Conservation (phyloP, 108 stramenopile species). For the Nitzschia sp. region DNA sequence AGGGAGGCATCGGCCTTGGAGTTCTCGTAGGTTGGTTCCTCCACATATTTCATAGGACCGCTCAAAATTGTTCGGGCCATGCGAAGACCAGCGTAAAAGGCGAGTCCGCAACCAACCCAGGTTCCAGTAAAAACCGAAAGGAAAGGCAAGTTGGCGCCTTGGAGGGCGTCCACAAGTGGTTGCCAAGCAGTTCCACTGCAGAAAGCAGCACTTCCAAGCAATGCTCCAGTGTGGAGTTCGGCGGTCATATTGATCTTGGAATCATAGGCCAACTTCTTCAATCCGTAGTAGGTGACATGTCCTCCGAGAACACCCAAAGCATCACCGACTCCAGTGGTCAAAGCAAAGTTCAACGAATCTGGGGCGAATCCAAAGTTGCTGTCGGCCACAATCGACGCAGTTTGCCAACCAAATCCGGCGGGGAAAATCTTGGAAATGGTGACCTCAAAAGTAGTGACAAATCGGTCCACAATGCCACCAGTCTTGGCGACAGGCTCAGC, state of each 20-base stretch:
- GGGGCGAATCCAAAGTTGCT: slow-evolving; percentile 51
- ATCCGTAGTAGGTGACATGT: slow-evolving; percentile 57
- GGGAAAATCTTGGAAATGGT: slow-evolving; percentile 85
- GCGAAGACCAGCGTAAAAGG: slow-evolving; percentile 74
- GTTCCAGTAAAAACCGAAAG: slow-evolving; percentile 66
- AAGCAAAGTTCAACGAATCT: slow-evolving; percentile 62
- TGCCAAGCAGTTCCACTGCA: slow-evolving; percentile 85
- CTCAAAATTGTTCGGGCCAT: slow-evolving; percentile 55
- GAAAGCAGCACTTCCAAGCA: slow-evolving; percentile 74
- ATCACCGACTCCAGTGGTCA: slow-evolving; percentile 76
- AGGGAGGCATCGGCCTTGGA: slow-evolving; percentile 59
- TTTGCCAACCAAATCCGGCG: slow-evolving; percentile 87
- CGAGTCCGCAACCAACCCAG: slow-evolving; percentile 77
- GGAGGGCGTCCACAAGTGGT: slow-evolving; percentile 72
- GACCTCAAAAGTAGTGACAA: slow-evolving; percentile 65
- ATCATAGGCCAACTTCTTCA: slow-evolving; percentile 53
- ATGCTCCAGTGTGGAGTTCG: slow-evolving; percentile 61
- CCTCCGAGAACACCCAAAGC: slow-evolving; percentile 67
- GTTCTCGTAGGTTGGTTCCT: slow-evolving; percentile 73
- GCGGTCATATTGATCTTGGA: slow-evolving; percentile 50
- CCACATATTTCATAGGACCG: slow-evolving; percentile 48
- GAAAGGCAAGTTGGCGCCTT: slow-evolving; percentile 71
- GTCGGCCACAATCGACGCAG: slow-evolving; percentile 63
- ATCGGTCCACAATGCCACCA: slow-evolving; percentile 37
- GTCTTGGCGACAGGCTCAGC: slow-evolving; percentile 2